A percentile compares a stretch with the other conserved stretches of the same genome.
These are phyloP conservation scores for Phytophthora fragariae DNA, from an alignment of 352 stramenopile genomes.

Conservation along the genomic window DNA sequence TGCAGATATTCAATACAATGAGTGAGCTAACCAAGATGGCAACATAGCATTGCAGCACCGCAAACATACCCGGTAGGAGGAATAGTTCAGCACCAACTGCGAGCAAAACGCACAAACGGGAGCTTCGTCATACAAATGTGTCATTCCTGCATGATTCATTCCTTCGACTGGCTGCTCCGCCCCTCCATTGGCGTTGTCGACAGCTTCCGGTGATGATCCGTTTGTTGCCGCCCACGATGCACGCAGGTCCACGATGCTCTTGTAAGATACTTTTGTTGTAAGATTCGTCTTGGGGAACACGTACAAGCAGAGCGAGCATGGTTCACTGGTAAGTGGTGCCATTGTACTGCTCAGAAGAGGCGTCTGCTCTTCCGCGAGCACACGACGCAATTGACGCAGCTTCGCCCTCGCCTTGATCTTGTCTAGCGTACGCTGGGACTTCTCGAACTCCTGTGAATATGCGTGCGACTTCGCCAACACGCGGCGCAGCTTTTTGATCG, in stretches of 20 bases:
- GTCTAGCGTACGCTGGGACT: slow-evolving; percentile 54
- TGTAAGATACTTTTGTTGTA: slow-evolving; percentile 65
- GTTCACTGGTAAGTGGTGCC: slow-evolving; percentile 56
- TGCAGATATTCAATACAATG: slow-evolving; percentile 13
- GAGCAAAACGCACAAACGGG: slow-evolving; percentile 67
- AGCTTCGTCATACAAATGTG: slow-evolving; percentile 68
- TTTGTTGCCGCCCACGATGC: slow-evolving; percentile 44
- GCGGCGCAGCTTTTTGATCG: slow-evolving; percentile 65
- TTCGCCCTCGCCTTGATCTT: slow-evolving; percentile 60
- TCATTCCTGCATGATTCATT: slow-evolving; percentile 44
- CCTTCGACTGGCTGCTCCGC: slow-evolving; percentile 14
- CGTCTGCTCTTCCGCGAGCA: slow-evolving; percentile 53
- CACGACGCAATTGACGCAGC: slow-evolving; percentile 42
- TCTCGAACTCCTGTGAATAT: slow-evolving; percentile 65
- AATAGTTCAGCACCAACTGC: slow-evolving; percentile 59
- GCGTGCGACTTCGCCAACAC: slow-evolving; percentile 70
- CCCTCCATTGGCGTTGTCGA: slow-evolving; percentile 13
- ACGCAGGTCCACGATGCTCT: slow-evolving; percentile 67
- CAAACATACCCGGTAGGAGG: slow-evolving; percentile 47
- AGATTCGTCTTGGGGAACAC: slow-evolving; percentile 69
- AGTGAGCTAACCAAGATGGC: background rate
- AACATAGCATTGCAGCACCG: background rate
- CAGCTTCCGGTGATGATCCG: background rate
- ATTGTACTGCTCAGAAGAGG: slow-evolving; percentile 60
- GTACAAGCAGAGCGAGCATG: slow-evolving; percentile 63